These are phyloP conservation scores for Sordariomycetes sp. DNA, from an alignment of 2,329 filamentous ascomycete genomes.

Conservation along the genomic window DNA sequence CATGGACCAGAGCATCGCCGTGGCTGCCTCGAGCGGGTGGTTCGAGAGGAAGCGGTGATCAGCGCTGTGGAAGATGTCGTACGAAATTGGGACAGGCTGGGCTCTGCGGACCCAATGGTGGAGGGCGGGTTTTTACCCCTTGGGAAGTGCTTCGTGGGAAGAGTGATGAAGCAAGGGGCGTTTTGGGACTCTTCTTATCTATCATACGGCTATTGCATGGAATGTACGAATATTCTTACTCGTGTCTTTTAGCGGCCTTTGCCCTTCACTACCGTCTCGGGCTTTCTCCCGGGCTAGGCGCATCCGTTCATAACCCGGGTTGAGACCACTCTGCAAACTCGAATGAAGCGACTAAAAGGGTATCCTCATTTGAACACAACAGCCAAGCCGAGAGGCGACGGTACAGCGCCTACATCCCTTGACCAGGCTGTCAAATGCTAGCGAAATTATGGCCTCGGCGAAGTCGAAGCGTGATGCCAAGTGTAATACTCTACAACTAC, in stretches of 20 bases:
- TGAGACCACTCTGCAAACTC: not conserved
- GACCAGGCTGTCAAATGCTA: not conserved
- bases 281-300: not conserved
- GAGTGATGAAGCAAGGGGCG: not conserved
- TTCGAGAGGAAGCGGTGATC: slow-evolving; percentile 79
- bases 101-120: not conserved
- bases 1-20: slow-evolving; percentile 92
- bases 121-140: not conserved
- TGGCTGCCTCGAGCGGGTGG: slow-evolving; percentile 78
- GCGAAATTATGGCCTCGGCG: not conserved
- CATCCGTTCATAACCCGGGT: not conserved
- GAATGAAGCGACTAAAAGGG: not conserved
- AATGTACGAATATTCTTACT: not conserved
- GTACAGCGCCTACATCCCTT: not conserved
- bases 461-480: not conserved
- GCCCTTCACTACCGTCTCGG: not conserved
- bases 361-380: not conserved
- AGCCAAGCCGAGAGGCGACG: not conserved
- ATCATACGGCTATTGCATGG: not conserved
- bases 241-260: not conserved
- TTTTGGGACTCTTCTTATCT: not conserved
- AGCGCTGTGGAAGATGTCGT: not conserved
- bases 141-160: not conserved
- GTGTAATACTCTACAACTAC: not conserved
- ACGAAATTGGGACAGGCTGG: not conserved